phyloP scores from a whole-genome alignment of 139 green algal species.

The Medakamo hakoo region DNA sequence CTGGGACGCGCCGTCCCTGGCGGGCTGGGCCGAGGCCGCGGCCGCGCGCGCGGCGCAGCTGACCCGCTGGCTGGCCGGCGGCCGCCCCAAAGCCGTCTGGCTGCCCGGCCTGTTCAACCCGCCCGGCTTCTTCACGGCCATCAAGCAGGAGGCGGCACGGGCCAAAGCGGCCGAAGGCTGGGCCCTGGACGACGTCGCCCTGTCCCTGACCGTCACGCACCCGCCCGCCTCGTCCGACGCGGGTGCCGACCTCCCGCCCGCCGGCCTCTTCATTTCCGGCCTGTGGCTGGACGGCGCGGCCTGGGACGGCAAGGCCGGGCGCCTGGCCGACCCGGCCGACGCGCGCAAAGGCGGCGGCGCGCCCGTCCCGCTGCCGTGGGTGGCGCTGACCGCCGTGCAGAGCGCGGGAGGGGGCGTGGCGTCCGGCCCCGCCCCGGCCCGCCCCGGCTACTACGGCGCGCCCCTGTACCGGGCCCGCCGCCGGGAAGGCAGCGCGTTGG shows the following conservation, averaged over 20 bases:
- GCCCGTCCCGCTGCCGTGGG: constrained; percentile 65
- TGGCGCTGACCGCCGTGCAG: constrained; percentile 28
- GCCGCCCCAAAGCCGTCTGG: constrained; percentile 79
- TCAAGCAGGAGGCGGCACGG: constrained; percentile 83
- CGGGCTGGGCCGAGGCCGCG: constrained; percentile 77
- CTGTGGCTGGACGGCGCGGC: constrained; percentile 83
- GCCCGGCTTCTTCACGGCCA: constrained; percentile 75
- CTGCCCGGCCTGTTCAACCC: constrained; percentile 94
- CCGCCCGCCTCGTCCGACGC: constrained; percentile 52
- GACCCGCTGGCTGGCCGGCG: constrained; percentile 52
- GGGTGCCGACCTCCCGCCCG: constrained; percentile 44
- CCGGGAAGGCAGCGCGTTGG: constrained; percentile 70
- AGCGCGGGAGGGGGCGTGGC: constrained; percentile 55
- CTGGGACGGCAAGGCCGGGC: constrained; percentile 69
- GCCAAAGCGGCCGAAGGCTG: constrained; percentile 81
- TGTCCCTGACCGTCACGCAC: constrained; percentile 75
- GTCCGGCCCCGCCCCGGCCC: too few species aligned
- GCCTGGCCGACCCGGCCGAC: constrained; percentile 53
- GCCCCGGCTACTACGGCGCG: constrained; percentile 49
- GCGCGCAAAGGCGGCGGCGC: constrained; percentile 13
- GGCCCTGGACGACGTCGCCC: constrained; percentile 86
- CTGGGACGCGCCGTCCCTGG: constrained; percentile 51
- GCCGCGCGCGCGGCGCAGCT: constrained; percentile 82
- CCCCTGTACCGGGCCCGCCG: constrained; percentile 70
- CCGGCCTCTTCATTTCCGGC: constrained; percentile 88